phyloP scores from a whole-genome alignment of 371 early-diverging fungal genomes.

The Rhizopus microsporus region DNA sequence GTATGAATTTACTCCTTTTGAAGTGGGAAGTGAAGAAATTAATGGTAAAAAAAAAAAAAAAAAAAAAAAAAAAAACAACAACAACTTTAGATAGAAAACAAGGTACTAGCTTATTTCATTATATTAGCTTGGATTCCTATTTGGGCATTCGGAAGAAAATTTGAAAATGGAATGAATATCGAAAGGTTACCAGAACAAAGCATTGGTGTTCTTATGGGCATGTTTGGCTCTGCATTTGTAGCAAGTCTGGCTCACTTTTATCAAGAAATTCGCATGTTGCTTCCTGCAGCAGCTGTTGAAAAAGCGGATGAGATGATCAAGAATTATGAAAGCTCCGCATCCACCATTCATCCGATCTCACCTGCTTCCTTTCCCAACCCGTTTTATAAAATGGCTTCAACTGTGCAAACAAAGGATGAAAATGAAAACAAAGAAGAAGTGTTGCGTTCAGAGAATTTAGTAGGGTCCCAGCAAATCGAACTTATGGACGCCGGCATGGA shows the following conservation, averaged over 20 bases:
- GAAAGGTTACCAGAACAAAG: conserved; percentile 65
- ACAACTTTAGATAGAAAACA: too few relatives aligned
- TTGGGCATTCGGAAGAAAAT: conserved; percentile 73
- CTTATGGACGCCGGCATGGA: conserved; percentile 77
- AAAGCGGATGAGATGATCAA: conserved; percentile 36
- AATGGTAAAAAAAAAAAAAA: conserved; percentile 39
- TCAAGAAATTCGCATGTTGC: conserved; percentile 49
- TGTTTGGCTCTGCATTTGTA: conserved; percentile 66
- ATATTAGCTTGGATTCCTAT: conserved; percentile 66
- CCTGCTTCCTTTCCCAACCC: conserved; percentile 59
- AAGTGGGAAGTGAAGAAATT: conserved; percentile 73
- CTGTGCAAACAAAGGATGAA: conserved; percentile 6
- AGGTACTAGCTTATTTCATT: not conserved
- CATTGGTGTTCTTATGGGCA: conserved; percentile 64
- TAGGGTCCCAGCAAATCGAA: conserved; percentile 39
- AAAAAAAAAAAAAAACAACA: too few relatives aligned
- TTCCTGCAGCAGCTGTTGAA: conserved; percentile 28
- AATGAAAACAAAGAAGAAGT: conserved; percentile 11
- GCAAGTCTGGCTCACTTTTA: conserved; percentile 65
- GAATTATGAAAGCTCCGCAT: conserved; percentile 47
- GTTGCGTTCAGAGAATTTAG: conserved; percentile 25
- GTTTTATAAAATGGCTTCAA: conserved; percentile 41
- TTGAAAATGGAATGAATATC: conserved; percentile 57
- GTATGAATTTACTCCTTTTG: conserved; percentile 79
- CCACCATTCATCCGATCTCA: conserved; percentile 52